Conservation (phyloP, 805 yeast species). For the Yarrowia alimentaria region DNA sequence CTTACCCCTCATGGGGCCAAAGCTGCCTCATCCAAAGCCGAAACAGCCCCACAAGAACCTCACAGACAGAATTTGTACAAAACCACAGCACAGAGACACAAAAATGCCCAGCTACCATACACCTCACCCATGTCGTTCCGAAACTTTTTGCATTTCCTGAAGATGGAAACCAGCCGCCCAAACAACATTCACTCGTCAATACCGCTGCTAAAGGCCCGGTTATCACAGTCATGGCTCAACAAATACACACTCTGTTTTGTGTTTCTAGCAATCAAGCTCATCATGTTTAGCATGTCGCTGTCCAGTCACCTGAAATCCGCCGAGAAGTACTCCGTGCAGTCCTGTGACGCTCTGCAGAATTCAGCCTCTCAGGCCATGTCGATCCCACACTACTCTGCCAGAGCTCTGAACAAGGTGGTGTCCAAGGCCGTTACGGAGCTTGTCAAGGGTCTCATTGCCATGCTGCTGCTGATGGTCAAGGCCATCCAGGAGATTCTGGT, state of each 20-base stretch:
- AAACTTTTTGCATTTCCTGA: too few relatives aligned
- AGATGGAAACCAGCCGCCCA: too few relatives aligned
- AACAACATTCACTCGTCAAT: constrained; percentile 22
- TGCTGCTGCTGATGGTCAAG: constrained; percentile 50
- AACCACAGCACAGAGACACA: too few relatives aligned
- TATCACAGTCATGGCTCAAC: constrained; percentile 49
- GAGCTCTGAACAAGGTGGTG: constrained; percentile 54
- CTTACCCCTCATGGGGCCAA: too few relatives aligned
- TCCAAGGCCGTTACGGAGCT: constrained; percentile 49
- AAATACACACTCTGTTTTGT: constrained; percentile 56
- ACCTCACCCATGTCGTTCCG: too few relatives aligned
- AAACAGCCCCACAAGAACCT: too few relatives aligned
- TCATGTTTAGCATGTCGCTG: constrained; percentile 54
- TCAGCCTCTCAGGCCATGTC: constrained; percentile 11
- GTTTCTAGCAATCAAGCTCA: constrained; percentile 58
- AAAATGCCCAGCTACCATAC: too few relatives aligned
- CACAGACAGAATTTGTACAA: too few relatives aligned
- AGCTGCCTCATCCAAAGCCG: too few relatives aligned
- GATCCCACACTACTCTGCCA: constrained; percentile 41
- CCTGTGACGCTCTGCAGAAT: constrained; percentile 46
- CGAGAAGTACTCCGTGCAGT: constrained; percentile 41
- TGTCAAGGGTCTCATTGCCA: constrained; percentile 47
- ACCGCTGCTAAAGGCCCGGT: constrained; percentile 33
- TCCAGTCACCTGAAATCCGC: constrained; percentile 45
- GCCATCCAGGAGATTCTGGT: constrained; percentile 58